These are phyloP conservation scores for Rutstroemia sp. DNA, from an alignment of 2,329 filamentous ascomycete species.

Conservation along the genomic window DNA sequence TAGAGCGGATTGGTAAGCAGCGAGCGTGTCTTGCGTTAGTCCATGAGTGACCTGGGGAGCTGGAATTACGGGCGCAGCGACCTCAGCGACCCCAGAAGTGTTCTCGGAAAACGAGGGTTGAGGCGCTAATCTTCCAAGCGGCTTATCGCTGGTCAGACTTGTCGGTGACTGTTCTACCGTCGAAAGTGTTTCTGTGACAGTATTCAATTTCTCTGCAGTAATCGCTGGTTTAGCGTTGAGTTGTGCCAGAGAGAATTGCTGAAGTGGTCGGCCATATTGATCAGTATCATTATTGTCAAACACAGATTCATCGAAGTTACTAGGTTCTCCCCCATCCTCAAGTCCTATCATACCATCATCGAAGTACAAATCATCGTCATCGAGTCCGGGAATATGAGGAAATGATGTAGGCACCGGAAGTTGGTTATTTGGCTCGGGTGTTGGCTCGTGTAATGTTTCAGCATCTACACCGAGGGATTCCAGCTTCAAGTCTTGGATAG, in stretches of 20 bases:
- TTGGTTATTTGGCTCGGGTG: not conserved
- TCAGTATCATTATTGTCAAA: constrained; percentile 64
- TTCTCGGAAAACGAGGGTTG: constrained; percentile 20
- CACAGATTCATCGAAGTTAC: constrained; percentile 63
- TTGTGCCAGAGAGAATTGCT: constrained; percentile 26
- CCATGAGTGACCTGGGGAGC: constrained; percentile 22
- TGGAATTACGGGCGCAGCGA: not conserved
- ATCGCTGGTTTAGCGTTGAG: constrained; percentile 15
- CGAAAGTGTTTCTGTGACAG: not conserved
- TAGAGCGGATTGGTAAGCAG: constrained; percentile 76
- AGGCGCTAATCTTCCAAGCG: constrained; percentile 15
- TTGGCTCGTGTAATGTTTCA: not conserved
- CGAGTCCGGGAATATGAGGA: constrained; percentile 18
- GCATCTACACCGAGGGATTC: constrained; percentile 22
- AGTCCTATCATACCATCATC: constrained; percentile 60
- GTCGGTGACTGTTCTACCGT: not conserved
- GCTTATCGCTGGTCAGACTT: not conserved
- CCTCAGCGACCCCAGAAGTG: not conserved
- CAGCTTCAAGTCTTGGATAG: not conserved
- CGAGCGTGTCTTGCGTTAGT: constrained; percentile 49
- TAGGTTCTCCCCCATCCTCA: constrained; percentile 38
- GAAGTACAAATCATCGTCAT: constrained; percentile 46
- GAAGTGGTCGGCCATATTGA: constrained; percentile 52
- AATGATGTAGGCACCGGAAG: not conserved
- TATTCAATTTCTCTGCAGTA: constrained; percentile 5